Conservation (phyloP, 2,329 filamentous ascomycete species). For the Fusarium sp. region DNA sequence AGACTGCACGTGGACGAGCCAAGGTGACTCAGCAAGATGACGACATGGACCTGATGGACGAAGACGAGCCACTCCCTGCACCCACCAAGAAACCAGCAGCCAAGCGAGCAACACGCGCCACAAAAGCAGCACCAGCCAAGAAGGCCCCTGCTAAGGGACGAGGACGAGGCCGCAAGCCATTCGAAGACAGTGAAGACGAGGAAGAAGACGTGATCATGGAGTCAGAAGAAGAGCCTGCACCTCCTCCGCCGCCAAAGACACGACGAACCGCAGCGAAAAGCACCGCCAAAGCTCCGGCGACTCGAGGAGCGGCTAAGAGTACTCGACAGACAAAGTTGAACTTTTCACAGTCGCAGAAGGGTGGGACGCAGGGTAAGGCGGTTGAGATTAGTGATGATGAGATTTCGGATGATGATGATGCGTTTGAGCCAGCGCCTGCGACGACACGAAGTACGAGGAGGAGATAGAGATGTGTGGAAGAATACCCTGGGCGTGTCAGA, state of each 20-base stretch:
- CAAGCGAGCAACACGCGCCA: constrained; percentile 44
- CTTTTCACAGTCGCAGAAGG: constrained; percentile 50
- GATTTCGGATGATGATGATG: constrained; percentile 69
- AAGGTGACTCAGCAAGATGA: constrained; percentile 38
- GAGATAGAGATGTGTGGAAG: constrained; percentile 28
- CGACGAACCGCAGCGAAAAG: constrained; percentile 36
- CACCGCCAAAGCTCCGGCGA: constrained; percentile 20
- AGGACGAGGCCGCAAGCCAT: constrained; percentile 51
- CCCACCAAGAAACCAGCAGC: constrained; percentile 47
- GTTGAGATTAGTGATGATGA: constrained; percentile 72
- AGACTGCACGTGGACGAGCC: constrained; percentile 16
- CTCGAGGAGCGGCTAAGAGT: constrained; percentile 25
- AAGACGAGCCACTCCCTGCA: constrained; percentile 51
- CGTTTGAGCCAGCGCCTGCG: constrained; percentile 64
- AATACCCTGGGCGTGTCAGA: constrained; percentile 11
- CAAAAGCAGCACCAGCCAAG: constrained; percentile 57
- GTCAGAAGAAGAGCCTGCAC: constrained; percentile 58
- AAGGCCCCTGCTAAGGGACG: constrained; percentile 55
- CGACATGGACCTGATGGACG: constrained; percentile 51
- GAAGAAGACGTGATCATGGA: constrained; percentile 62
- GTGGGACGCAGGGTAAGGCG: constrained; percentile 56
- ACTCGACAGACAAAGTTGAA: constrained; percentile 48
- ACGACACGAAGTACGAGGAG: constrained; percentile 46
- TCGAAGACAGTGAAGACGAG: constrained; percentile 52
- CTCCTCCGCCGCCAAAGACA: constrained; percentile 48